Evolutionary conservation across 371 early-diverging fungal genomes (phyloP).

Genomic region (Vittaforma corneae): DNA sequence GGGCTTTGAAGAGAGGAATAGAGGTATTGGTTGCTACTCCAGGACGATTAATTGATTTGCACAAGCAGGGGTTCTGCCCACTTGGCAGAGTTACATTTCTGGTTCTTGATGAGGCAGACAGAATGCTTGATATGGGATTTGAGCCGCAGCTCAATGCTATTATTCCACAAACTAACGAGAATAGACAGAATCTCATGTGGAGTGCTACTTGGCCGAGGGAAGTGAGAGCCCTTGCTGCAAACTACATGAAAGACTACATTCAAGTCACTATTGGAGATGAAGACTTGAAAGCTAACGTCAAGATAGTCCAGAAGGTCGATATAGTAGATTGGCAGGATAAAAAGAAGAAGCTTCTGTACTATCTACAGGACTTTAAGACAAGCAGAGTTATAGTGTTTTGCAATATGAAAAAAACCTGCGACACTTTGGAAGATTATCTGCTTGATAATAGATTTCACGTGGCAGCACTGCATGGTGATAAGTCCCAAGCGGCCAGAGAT

Average conservation of each 20-base stretch:
- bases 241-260: conserved; percentile 83
- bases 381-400: conserved; percentile 87
- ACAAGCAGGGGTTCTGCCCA: conserved; percentile 68
- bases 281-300: conserved; percentile 86
- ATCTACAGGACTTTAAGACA: conserved; percentile 62
- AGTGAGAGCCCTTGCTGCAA: conserved; percentile 77
- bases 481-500: conserved; percentile 90
- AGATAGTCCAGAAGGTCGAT: conserved; percentile 86
- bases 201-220: conserved; percentile 98
- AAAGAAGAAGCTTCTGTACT: conserved; percentile 77
- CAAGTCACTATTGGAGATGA: conserved; percentile 94
- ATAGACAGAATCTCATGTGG: conserved; percentile 98
- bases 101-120: conserved; percentile 93
- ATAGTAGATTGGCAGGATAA: conserved; percentile 77
- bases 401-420: conserved; percentile 88
- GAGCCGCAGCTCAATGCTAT: conserved; percentile 96
- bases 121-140: conserved; percentile 98
- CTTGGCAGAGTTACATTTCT: conserved; percentile 85
- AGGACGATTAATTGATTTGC: conserved; percentile 87
- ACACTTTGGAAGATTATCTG: conserved; percentile 77
- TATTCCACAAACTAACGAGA: conserved; percentile 87
- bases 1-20: conserved; percentile 74
- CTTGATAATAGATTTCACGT: conserved; percentile 85
- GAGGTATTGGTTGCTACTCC: conserved; percentile 97
- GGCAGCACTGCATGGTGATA: conserved; percentile 95